Conservation (phyloP, 1,284 basidiomycete species). For the Puccinia brachypodii region DNA sequence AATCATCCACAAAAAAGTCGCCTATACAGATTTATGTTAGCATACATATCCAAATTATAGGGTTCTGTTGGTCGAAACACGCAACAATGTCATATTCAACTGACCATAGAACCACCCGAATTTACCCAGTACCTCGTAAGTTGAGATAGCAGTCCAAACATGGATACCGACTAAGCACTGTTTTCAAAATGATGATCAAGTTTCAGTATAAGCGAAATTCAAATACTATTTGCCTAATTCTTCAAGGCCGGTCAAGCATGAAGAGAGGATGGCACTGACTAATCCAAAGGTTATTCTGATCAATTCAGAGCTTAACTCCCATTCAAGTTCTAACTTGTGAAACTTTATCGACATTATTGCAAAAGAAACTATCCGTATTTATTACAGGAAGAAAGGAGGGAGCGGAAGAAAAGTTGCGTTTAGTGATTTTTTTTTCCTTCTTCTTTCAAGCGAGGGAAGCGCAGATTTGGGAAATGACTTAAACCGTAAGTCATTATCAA, state of each 20-base stretch:
- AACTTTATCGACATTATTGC: constrained; percentile 80
- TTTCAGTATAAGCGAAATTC: neutral
- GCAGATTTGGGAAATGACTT: constrained; percentile 53
- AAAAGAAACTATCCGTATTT: constrained; percentile 59
- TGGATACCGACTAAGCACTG: constrained; percentile 84
- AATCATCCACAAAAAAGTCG: constrained; percentile 92
- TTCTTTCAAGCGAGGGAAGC: constrained; percentile 61
- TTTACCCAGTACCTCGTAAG: constrained; percentile 85
- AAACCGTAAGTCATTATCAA: constrained; percentile 90
- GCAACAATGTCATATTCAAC: neutral
- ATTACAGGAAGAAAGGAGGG: neutral
- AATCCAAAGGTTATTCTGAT: constrained; percentile 81
- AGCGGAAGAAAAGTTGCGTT: neutral
- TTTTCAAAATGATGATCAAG: neutral
- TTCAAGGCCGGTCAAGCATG: constrained; percentile 2
- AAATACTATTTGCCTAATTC: neutral
- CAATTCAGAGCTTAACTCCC: constrained; percentile 85
- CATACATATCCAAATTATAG: constrained; percentile 46
- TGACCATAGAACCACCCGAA: constrained; percentile 93
- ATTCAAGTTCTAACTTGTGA: constrained; percentile 74
- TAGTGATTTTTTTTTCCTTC: neutral
- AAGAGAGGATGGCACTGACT: constrained; percentile 61
- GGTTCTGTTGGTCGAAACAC: neutral
- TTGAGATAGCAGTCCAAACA: constrained; percentile 84
- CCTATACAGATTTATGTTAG: constrained; percentile 48